Conservation (phyloP, 2,329 filamentous ascomycete species). For the Aphanoascus verrucosus region DNA sequence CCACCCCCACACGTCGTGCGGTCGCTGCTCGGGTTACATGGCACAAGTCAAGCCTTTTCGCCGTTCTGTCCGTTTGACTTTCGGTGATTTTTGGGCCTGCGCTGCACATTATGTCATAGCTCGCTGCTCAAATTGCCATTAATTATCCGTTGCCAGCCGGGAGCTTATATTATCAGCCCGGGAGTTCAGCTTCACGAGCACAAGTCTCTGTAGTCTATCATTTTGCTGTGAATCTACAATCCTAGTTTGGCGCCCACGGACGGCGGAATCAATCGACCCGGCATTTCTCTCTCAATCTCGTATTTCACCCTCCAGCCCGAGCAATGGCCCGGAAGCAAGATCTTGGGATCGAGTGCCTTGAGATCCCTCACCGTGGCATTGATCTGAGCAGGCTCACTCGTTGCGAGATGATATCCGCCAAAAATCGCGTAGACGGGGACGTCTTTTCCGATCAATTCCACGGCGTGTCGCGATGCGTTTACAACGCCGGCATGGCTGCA, state of each 20-base stretch:
- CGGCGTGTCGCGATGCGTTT: conserved; percentile 41
- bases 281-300: conserved; percentile 43
- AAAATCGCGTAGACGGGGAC: conserved; percentile 42
- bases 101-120: background rate
- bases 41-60: too few species aligned
- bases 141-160: conserved; percentile 6
- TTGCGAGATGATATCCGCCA: conserved; percentile 46
- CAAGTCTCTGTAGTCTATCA: background rate
- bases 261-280: conserved; percentile 41
- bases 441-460: conserved; percentile 29
- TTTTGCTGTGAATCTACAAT: conserved; percentile 21
- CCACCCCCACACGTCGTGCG: background rate
- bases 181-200: background rate
- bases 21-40: too few species aligned
- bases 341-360: conserved; percentile 37
- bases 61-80: background rate
- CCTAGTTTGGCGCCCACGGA: conserved; percentile 40
- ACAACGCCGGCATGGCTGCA: conserved; percentile 48
- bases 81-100: background rate
- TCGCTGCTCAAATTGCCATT: background rate
- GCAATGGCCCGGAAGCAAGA: conserved; percentile 47
- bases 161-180: background rate
- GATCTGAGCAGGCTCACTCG: conserved; percentile 36
- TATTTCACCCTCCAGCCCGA: conserved; percentile 48
- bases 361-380: conserved; percentile 40